Evolutionary conservation across 2,329 filamentous ascomycete genomes (phyloP).

Genomic region (Fonsecaea nubica): DNA sequence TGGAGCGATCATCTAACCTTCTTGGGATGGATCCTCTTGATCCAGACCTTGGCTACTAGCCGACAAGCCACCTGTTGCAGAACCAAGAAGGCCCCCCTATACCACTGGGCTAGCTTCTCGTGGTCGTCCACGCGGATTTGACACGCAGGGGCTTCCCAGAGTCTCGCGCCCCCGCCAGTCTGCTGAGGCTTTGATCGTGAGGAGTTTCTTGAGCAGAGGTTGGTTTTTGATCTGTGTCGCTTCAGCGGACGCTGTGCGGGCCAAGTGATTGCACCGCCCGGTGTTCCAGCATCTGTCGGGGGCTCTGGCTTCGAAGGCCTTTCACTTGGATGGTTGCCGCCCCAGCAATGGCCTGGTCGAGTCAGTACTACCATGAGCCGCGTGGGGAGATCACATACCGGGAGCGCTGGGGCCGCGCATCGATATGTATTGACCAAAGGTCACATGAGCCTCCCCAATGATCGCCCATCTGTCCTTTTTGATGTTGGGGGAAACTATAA

Average conservation of each 20-base stretch:
- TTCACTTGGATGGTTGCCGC: neutral
- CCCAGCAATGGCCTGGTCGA: conserved; percentile 13
- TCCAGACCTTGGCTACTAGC: conserved; percentile 54
- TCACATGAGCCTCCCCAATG: conserved; percentile 27
- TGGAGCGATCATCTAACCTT: conserved; percentile 41
- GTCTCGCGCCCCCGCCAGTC: conserved; percentile 45
- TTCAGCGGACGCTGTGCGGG: conserved; percentile 26
- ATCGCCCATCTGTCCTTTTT: conserved; percentile 26
- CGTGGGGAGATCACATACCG: conserved; percentile 5
- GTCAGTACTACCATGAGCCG: neutral
- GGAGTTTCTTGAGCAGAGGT: conserved; percentile 3
- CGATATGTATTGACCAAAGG: conserved; percentile 25
- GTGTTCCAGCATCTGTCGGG: neutral
- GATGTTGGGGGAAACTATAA: conserved; percentile 29
- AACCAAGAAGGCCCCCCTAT: conserved; percentile 50
- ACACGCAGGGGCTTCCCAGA: conserved; percentile 34
- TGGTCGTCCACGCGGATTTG: conserved; percentile 48
- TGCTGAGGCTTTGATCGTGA: conserved; percentile 35
- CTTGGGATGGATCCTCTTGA: conserved; percentile 55
- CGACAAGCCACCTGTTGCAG: conserved; percentile 57
- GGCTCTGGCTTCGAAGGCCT: conserved; percentile 22
- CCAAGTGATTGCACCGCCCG: conserved; percentile 28
- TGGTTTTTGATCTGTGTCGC: conserved; percentile 30
- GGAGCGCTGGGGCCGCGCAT: conserved; percentile 13
- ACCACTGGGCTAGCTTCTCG: conserved; percentile 49